Conservation (phyloP, 2,329 filamentous ascomycete species). For the Aspergillus novofumigatus region DNA sequence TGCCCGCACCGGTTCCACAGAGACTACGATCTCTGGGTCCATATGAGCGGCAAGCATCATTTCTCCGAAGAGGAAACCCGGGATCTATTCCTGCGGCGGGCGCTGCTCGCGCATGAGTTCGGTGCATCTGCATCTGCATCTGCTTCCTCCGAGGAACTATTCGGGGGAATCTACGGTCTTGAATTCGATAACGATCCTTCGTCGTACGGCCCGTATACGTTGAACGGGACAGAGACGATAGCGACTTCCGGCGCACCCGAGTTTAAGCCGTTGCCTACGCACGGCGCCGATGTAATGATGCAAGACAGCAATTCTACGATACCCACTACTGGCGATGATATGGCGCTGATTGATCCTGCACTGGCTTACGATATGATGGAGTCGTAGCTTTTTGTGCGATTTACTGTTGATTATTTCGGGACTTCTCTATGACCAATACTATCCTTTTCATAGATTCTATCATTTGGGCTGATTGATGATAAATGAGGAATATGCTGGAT, state of each 20-base stretch:
- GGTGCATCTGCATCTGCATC: slow-evolving; percentile 3
- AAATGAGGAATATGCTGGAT: background rate
- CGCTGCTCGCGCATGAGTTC: slow-evolving; percentile 30
- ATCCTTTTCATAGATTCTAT: background rate
- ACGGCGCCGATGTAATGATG: slow-evolving; percentile 24
- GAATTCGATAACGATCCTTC: slow-evolving; percentile 26
- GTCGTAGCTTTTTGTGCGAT: slow-evolving; percentile 4
- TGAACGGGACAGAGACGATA: background rate
- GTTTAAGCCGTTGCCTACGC: background rate
- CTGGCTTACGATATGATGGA: slow-evolving; percentile 29
- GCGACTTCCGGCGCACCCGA: background rate
- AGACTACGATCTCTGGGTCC: slow-evolving; percentile 55
- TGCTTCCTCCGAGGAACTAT: slow-evolving; percentile 19
- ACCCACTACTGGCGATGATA: slow-evolving; percentile 26
- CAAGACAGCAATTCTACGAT: slow-evolving; percentile 24
- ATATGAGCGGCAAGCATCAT: slow-evolving; percentile 47
- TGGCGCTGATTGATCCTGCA: slow-evolving; percentile 34
- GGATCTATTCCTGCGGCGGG: slow-evolving; percentile 37
- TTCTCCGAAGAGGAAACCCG: slow-evolving; percentile 38
- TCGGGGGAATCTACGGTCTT: slow-evolving; percentile 34
- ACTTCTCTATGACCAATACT: background rate
- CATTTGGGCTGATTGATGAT: background rate
- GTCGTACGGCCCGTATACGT: slow-evolving; percentile 12
- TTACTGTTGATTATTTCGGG: background rate
- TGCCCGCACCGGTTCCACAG: slow-evolving; percentile 56